These are phyloP conservation scores for Ilyonectria sp. DNA, from an alignment of 2,329 filamentous ascomycete genomes.

Conservation along the genomic window DNA sequence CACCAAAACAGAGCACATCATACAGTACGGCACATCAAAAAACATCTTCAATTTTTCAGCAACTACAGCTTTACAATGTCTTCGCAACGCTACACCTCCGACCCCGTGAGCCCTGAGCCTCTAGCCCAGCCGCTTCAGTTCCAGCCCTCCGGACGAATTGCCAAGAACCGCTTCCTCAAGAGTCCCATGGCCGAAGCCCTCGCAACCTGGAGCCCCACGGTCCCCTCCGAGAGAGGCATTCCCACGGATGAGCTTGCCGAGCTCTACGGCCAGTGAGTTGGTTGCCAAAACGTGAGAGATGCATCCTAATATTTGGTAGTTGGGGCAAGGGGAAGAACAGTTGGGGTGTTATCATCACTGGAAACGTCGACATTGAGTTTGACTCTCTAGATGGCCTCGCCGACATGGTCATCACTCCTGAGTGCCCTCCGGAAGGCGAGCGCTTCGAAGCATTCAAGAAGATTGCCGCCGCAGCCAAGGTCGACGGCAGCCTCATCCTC, in stretches of 20 bases:
- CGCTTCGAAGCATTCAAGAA: conserved; percentile 75
- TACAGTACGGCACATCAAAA: not conserved
- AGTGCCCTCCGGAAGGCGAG: conserved; percentile 65
- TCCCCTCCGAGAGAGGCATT: conserved; percentile 63
- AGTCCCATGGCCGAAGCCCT: conserved; percentile 77
- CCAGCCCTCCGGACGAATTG: conserved; percentile 61
- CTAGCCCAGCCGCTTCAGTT: conserved; percentile 63
- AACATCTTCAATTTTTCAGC: not conserved
- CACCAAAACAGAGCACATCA: not conserved
- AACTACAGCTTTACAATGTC: conserved; percentile 26
- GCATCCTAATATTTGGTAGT: conserved; percentile 28
- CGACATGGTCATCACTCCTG: conserved; percentile 71
- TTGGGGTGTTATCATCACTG: conserved; percentile 71
- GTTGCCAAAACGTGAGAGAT: no score
- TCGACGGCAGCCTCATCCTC: conserved; percentile 72
- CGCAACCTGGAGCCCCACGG: conserved; percentile 71
- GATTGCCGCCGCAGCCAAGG: conserved; percentile 69
- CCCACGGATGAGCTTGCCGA: conserved; percentile 62
- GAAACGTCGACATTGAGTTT: conserved; percentile 76
- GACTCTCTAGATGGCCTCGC: conserved; percentile 69
- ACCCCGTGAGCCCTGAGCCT: conserved; percentile 35
- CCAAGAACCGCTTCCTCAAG: conserved; percentile 77
- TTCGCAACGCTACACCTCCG: conserved; percentile 38
- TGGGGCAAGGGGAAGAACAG: conserved; percentile 66
- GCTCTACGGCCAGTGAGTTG: conserved; percentile 70